A percentile compares a stretch with the other conserved stretches of the same genome.
phyloP scores from a whole-genome alignment of 129 eudicot genomes.

The Mikania micrantha region DNA sequence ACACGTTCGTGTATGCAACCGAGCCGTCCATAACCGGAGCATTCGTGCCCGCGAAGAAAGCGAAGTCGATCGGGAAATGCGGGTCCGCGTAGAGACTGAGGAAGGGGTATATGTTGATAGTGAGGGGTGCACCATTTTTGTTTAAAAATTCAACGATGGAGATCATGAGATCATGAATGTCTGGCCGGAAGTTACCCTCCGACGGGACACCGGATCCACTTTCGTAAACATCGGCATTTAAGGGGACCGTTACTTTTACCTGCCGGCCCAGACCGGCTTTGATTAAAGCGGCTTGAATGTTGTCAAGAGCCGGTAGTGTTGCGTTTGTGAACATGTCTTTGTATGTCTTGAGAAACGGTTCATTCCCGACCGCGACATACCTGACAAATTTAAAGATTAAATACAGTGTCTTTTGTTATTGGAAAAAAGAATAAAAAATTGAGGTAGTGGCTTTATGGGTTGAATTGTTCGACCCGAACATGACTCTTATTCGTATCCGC shows the following conservation, averaged over 20 bases:
- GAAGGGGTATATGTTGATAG: constrained; percentile 91
- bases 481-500: too few species aligned
- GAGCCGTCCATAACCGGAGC: constrained; percentile 80
- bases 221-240: constrained; percentile 89
- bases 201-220: constrained; percentile 66
- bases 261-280: constrained; percentile 84
- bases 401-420: too few species aligned
- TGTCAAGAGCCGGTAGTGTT: constrained; percentile 78
- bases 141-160: constrained; percentile 56
- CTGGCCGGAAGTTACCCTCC: constrained; percentile 75
- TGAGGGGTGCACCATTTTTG: constrained; percentile 65
- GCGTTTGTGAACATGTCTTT: constrained; percentile 53
- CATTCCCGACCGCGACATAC: constrained; percentile 89
- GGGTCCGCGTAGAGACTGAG: constrained; percentile 91
- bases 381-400: constrained; percentile 19
- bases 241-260: constrained; percentile 82
- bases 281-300: constrained; percentile 87
- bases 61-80: constrained; percentile 80
- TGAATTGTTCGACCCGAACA: too few species aligned
- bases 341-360: constrained; percentile 77
- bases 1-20: constrained; percentile 67
- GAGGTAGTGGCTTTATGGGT: too few species aligned
- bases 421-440: too few species aligned
- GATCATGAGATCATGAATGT: constrained; percentile 68
- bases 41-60: constrained; percentile 60